Evolutionary conservation across 108 stramenopile genomes (phyloP).

Genomic region (Seminavis robusta): DNA sequence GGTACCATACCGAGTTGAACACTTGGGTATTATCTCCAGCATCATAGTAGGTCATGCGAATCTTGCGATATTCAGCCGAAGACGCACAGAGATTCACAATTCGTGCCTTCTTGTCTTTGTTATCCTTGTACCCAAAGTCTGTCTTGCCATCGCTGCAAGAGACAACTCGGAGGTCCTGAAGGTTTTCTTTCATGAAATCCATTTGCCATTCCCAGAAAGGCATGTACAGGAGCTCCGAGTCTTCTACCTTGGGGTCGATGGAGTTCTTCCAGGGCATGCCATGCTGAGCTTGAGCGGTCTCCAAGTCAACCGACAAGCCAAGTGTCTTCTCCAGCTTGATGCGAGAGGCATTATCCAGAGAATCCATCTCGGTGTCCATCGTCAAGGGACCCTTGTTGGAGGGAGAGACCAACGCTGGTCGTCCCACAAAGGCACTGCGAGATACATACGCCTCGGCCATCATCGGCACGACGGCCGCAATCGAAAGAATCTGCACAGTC

Average conservation of each 20-base stretch:
- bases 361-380: background rate
- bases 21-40: slow-evolving; percentile 93
- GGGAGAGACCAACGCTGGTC: background rate
- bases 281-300: slow-evolving; percentile 47
- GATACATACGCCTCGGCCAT: background rate
- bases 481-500: background rate
- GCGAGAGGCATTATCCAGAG: background rate
- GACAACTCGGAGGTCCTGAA: slow-evolving; percentile 60
- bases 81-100: slow-evolving; percentile 73
- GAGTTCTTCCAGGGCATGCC: slow-evolving; percentile 83
- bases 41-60: slow-evolving; percentile 95
- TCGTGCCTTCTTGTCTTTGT: slow-evolving; percentile 63
- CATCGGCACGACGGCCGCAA: background rate
- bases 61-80: slow-evolving; percentile 82
- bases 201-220: slow-evolving; percentile 89
- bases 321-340: background rate
- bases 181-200: slow-evolving; percentile 65
- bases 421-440: background rate
- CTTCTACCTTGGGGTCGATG: slow-evolving; percentile 47
- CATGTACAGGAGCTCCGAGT: slow-evolving; percentile 77
- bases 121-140: slow-evolving; percentile 70
- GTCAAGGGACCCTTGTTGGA: background rate
- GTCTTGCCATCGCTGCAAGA: slow-evolving; percentile 50
- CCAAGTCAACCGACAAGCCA: background rate
- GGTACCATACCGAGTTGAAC: slow-evolving; percentile 94